These are phyloP conservation scores for Fusarium begoniae DNA, from an alignment of 2,329 filamentous ascomycete genomes.

Conservation along the genomic window DNA sequence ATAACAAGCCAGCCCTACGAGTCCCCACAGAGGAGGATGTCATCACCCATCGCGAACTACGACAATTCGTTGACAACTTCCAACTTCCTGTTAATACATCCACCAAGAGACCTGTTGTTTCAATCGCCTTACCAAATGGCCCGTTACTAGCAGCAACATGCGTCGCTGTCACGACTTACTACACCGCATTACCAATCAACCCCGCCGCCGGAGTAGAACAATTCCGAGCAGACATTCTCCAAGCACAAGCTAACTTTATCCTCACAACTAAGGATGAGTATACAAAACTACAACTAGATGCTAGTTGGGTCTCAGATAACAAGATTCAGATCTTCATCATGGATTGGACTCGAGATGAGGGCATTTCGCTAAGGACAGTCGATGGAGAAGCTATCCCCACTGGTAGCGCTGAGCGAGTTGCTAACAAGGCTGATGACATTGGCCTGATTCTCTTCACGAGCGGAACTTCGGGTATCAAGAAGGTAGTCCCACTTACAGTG, in stretches of 20 bases:
- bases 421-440: constrained; percentile 9
- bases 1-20: neutral
- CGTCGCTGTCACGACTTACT: constrained; percentile 7
- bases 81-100: neutral
- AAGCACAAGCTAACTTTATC: neutral
- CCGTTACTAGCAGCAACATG: constrained; percentile 4
- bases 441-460: constrained; percentile 10
- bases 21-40: neutral
- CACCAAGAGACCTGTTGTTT: neutral
- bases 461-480: constrained; percentile 5
- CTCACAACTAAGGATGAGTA: constrained; percentile 3
- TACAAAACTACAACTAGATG: neutral
- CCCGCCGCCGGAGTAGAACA: constrained; percentile 4
- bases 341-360: neutral
- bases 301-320: neutral
- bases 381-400: neutral
- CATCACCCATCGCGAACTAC: neutral
- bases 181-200: constrained; percentile 8
- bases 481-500: neutral
- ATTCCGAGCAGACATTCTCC: constrained; percentile 7
- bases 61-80: neutral
- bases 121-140: neutral
- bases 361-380: neutral
- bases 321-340: neutral
- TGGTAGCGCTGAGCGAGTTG: accelerated